Conservation (phyloP, 495 filamentous ascomycete genomes). For the Penicillium soppii region DNA sequence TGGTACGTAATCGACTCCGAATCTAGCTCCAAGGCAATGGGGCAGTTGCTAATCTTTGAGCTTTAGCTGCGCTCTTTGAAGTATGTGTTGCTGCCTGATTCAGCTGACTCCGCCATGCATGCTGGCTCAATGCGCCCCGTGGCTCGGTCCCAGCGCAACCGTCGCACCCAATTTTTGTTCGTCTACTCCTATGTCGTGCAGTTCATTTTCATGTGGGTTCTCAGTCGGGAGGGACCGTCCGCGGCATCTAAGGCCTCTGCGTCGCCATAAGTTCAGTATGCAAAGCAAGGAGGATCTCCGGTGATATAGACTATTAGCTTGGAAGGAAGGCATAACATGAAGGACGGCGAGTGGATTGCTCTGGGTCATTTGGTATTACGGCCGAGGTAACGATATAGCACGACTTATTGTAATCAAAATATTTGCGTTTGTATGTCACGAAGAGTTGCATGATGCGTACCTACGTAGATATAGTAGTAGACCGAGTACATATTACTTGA, state of each 20-base stretch:
- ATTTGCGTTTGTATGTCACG: conserved; percentile 9
- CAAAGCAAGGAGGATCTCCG: conserved; percentile 6
- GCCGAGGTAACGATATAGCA: conserved; percentile 28
- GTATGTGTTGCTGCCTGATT: conserved; percentile 93
- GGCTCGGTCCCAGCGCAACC: conserved; percentile 78
- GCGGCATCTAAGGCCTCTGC: conserved; percentile 20
- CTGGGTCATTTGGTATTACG: conserved; percentile 6
- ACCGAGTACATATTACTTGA: neutral
- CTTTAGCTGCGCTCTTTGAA: conserved; percentile 88
- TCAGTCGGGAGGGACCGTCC: conserved; percentile 58
- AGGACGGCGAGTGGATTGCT: conserved; percentile 2
- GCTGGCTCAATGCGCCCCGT: conserved; percentile 73
- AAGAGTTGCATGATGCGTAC: too few relatives aligned
- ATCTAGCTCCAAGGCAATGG: neutral
- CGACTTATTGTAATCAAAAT: conserved; percentile 35
- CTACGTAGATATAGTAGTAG: too few relatives aligned
- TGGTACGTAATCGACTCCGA: conserved; percentile 55
- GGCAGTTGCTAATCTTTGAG: conserved; percentile 18
- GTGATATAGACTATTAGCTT: conserved; percentile 29
- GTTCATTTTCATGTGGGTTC: conserved; percentile 91
- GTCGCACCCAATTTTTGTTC: conserved; percentile 93
- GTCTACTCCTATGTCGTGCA: conserved; percentile 93
- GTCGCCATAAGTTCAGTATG: conserved; percentile 26
- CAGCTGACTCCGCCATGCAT: conserved; percentile 59
- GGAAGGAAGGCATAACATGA: conserved; percentile 6